A percentile compares a stretch with the other conserved stretches of the same genome.
phyloP scores from a whole-genome alignment of 1,139 yeast species.

The Blastobotrys persicus region DNA sequence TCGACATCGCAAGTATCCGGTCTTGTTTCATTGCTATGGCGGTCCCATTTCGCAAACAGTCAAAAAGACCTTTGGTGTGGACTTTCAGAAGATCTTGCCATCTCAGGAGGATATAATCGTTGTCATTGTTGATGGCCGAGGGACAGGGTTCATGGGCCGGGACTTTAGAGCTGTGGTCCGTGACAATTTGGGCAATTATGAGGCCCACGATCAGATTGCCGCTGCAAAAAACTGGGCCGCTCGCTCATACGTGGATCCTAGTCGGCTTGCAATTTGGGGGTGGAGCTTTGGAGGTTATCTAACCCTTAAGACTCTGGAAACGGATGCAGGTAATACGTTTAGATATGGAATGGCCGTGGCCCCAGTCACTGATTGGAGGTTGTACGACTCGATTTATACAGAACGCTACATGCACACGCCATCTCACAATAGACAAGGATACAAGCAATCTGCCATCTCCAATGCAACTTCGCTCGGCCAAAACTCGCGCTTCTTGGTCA shows the following conservation, averaged over 20 bases:
- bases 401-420: slow-evolving; percentile 88
- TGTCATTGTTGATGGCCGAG: slow-evolving; percentile 87
- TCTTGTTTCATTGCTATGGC: slow-evolving; percentile 82
- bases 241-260: slow-evolving; percentile 53
- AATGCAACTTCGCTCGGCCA: slow-evolving; percentile 49
- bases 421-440: slow-evolving; percentile 51
- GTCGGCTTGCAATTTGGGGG: slow-evolving; percentile 89
- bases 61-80: slow-evolving; percentile 51
- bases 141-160: slow-evolving; percentile 92
- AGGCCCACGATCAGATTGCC: slow-evolving; percentile 73
- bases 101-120: slow-evolving; percentile 72
- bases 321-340: slow-evolving; percentile 64
- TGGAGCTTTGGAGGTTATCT: slow-evolving; percentile 89
- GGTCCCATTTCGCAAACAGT: slow-evolving; percentile 92
- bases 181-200: slow-evolving; percentile 77
- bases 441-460: slow-evolving; percentile 45
- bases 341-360: slow-evolving; percentile 86
- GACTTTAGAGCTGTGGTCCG: slow-evolving; percentile 64
- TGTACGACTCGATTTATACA: slow-evolving; percentile 80
- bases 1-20: slow-evolving; percentile 56
- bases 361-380: slow-evolving; percentile 80
- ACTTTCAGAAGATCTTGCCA: slow-evolving; percentile 68
- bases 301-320: slow-evolving; percentile 72
- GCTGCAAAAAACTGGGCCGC: slow-evolving; percentile 63
- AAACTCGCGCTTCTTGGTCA: slow-evolving; percentile 69